Conservation (phyloP, 1,284 basidiomycete genomes). For the Puccinia hordei region DNA sequence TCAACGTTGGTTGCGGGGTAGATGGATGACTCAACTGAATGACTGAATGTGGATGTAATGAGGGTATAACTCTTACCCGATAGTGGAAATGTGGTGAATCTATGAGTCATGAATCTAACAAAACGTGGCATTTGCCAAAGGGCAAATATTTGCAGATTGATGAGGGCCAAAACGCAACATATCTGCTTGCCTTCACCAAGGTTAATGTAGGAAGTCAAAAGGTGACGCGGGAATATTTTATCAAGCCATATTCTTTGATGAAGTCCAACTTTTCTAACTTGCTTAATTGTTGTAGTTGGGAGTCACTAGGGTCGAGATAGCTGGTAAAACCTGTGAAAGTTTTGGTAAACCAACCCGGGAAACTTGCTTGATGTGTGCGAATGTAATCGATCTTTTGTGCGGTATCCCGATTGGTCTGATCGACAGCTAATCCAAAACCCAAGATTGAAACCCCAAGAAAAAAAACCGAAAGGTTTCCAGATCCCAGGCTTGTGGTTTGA, state of each 20-base stretch:
- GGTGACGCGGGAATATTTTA: constrained; percentile 26
- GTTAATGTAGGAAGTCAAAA: constrained; percentile 46
- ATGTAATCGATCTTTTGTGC: constrained; percentile 38
- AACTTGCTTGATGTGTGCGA: constrained; percentile 29
- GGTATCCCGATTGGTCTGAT: constrained; percentile 43
- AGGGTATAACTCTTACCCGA: constrained; percentile 45
- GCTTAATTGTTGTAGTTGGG: constrained; percentile 41
- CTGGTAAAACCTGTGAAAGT: constrained; percentile 19
- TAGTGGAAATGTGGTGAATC: constrained; percentile 39
- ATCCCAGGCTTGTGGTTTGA: constrained; percentile 24
- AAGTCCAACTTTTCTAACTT: constrained; percentile 34
- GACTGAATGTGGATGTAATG: constrained; percentile 44
- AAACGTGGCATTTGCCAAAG: constrained; percentile 45
- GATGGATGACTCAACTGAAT: constrained; percentile 34
- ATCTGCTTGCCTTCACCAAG: constrained; percentile 44
- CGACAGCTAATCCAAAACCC: constrained; percentile 33
- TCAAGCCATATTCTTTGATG: constrained; percentile 46
- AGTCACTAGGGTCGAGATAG: constrained; percentile 30
- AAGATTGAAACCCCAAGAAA: constrained; percentile 20
- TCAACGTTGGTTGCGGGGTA: neutral
- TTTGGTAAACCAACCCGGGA: constrained; percentile 35
- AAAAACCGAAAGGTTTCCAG: constrained; percentile 41
- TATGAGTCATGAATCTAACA: constrained; percentile 28
- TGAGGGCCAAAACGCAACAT: constrained; percentile 30
- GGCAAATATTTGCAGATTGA: constrained; percentile 35